Conservation (phyloP, 1,284 basidiomycete species). For the Paramarasmius palmivorus region DNA sequence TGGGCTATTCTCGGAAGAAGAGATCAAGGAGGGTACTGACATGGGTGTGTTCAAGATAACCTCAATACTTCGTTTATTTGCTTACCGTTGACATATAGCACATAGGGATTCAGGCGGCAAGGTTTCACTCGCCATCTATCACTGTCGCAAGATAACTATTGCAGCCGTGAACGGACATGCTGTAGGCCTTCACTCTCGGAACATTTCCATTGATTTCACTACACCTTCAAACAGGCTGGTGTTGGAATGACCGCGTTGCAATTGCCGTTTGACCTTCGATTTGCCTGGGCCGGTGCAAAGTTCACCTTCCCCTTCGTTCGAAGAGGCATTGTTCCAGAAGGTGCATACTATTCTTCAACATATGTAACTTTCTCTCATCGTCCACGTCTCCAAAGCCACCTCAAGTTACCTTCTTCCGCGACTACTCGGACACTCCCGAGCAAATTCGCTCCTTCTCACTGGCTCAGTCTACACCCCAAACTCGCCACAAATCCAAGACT, state of each 20-base stretch:
- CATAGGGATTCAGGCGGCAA: slow-evolving; percentile 51
- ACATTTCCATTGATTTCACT: neutral
- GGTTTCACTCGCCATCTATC: slow-evolving; percentile 46
- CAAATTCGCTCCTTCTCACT: slow-evolving; percentile 49
- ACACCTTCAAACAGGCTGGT: slow-evolving; percentile 37
- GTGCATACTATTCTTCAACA: slow-evolving; percentile 28
- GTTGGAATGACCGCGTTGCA: slow-evolving; percentile 54
- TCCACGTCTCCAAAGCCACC: slow-evolving; percentile 32
- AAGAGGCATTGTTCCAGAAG: slow-evolving; percentile 54
- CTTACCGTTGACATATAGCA: slow-evolving; percentile 27
- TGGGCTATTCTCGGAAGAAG: slow-evolving; percentile 33
- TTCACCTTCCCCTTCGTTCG: slow-evolving; percentile 55
- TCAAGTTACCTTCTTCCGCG: slow-evolving; percentile 55
- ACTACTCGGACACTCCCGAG: slow-evolving; percentile 51
- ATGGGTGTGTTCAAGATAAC: neutral
- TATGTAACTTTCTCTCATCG: neutral
- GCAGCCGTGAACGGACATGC: slow-evolving; percentile 59
- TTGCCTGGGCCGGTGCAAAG: slow-evolving; percentile 54
- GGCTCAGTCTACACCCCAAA: slow-evolving; percentile 44
- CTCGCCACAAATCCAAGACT: slow-evolving; percentile 42
- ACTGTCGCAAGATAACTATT: slow-evolving; percentile 58
- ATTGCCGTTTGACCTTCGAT: slow-evolving; percentile 57
- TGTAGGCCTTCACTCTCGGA: slow-evolving; percentile 31
- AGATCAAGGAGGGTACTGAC: slow-evolving; percentile 39
- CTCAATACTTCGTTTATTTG: neutral